Conservation (phyloP, 345 rosid species). For the Anastatica hierochuntica region DNA sequence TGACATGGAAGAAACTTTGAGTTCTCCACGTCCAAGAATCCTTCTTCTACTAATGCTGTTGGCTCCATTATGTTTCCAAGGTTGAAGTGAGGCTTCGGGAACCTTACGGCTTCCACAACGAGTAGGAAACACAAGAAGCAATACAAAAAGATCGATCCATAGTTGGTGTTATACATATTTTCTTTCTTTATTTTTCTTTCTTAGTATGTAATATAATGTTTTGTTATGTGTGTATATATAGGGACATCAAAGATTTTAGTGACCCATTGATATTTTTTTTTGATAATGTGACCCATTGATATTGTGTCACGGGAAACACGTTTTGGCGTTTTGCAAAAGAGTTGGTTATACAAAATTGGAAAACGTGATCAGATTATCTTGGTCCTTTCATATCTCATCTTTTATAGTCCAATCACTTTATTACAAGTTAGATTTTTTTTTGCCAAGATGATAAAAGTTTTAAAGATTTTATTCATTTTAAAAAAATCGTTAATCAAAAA, state of each 20-base stretch:
- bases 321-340: no score
- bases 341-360: no score
- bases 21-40: neutral
- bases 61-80: neutral
- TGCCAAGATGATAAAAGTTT: no score
- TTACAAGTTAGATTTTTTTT: no score
- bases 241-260: neutral
- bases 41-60: constrained; percentile 12
- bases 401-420: no score
- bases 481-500: no score
- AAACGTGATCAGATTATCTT: no score
- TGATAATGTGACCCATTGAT: no score
- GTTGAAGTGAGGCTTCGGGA: constrained; percentile 19
- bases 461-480: no score
- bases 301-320: no score
- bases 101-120: constrained; percentile 10
- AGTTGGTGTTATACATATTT: neutral
- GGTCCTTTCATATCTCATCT: no score
- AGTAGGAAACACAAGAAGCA: constrained; percentile 14
- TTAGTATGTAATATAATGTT: neutral
- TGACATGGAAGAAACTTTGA: constrained; percentile 5
- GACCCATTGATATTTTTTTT: no score
- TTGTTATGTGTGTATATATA: neutral
- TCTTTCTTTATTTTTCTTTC: neutral
- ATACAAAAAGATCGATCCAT: constrained; percentile 7